phyloP scores from a whole-genome alignment of 2,329 filamentous ascomycete genomes.

The Penicillium glabrum region DNA sequence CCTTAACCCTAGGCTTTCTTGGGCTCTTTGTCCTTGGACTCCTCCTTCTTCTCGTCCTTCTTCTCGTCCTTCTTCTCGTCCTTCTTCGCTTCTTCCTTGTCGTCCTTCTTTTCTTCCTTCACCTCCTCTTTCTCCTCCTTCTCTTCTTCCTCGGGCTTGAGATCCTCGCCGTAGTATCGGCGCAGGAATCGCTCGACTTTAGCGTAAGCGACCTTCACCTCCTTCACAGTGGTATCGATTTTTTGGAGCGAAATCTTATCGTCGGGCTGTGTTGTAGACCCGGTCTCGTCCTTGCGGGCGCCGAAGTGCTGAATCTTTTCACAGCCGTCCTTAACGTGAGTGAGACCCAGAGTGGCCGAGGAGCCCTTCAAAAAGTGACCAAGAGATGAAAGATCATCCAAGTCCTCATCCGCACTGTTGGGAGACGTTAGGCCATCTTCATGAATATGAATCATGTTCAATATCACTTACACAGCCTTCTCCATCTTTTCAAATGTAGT shows the following conservation, averaged over 20 bases:
- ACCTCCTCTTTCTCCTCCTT: slow-evolving; percentile 10
- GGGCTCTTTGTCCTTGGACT: slow-evolving; percentile 12
- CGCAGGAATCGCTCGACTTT: slow-evolving; percentile 70
- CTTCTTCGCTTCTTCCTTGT: slow-evolving; percentile 5
- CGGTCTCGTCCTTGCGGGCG: slow-evolving; percentile 75
- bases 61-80: slow-evolving; percentile 6
- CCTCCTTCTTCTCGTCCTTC: slow-evolving; percentile 7
- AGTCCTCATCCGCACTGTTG: slow-evolving; percentile 63
- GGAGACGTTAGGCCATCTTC: neutral
- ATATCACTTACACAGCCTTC: slow-evolving; percentile 67
- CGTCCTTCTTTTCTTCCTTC: slow-evolving; percentile 5
- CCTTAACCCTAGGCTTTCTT: slow-evolving; percentile 6
- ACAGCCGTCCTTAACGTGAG: slow-evolving; percentile 87
- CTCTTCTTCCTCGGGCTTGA: slow-evolving; percentile 12
- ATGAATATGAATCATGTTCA: neutral
- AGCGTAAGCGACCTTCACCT: slow-evolving; percentile 73
- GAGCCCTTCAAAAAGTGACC: slow-evolving; percentile 98
- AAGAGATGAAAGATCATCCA: slow-evolving; percentile 74
- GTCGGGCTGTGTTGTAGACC: slow-evolving; percentile 65
- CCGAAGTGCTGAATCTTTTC: slow-evolving; percentile 97
- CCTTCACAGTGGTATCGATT: slow-evolving; percentile 67
- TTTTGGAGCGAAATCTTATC: slow-evolving; percentile 66
- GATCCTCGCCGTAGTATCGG: slow-evolving; percentile 64
- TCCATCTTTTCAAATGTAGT: slow-evolving; percentile 87
- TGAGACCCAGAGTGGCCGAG: slow-evolving; percentile 87